phyloP scores from a whole-genome alignment of 192 early-diverging fungal genomes.

The Mortierella alpina region DNA sequence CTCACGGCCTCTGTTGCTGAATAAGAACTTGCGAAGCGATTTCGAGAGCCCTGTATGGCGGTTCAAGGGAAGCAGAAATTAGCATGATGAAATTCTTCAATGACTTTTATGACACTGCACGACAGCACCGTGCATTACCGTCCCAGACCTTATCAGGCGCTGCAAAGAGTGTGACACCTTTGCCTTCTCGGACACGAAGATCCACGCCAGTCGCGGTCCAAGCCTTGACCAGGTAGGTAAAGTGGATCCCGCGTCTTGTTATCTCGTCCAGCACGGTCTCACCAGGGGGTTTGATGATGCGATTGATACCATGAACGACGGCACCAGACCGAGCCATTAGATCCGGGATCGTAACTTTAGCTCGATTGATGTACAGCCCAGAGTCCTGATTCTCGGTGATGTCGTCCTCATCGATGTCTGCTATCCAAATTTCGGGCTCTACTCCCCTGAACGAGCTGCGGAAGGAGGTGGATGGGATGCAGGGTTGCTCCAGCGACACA shows the following conservation, averaged over 20 bases:
- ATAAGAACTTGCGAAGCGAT: conserved; percentile 22
- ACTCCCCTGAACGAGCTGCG: conserved; percentile 11
- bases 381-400: neutral
- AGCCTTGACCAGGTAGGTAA: conserved; percentile 24
- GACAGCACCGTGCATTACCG: conserved; percentile 5
- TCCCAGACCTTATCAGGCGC: conserved; percentile 37
- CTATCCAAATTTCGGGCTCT: conserved; percentile 30
- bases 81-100: neutral
- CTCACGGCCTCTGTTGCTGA: conserved; percentile 26
- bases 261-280: conserved; percentile 37
- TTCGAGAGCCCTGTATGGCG: conserved; percentile 11
- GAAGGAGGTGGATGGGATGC: conserved; percentile 12
- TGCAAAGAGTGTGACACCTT: conserved; percentile 36
- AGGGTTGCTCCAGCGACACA: conserved; percentile 13
- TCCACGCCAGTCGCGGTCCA: conserved; percentile 33
- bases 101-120: neutral
- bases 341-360: conserved; percentile 21
- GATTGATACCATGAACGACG: conserved; percentile 34
- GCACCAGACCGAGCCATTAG: conserved; percentile 24
- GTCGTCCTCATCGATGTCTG: neutral
- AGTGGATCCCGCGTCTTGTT: conserved; percentile 21
- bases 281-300: conserved; percentile 32
- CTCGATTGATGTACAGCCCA: conserved; percentile 26
- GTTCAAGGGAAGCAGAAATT: neutral
- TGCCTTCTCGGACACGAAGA: conserved; percentile 27